Evolutionary conservation across 73 alveolate genomes (phyloP).

Genomic region (Paraurostyla sp.): DNA sequence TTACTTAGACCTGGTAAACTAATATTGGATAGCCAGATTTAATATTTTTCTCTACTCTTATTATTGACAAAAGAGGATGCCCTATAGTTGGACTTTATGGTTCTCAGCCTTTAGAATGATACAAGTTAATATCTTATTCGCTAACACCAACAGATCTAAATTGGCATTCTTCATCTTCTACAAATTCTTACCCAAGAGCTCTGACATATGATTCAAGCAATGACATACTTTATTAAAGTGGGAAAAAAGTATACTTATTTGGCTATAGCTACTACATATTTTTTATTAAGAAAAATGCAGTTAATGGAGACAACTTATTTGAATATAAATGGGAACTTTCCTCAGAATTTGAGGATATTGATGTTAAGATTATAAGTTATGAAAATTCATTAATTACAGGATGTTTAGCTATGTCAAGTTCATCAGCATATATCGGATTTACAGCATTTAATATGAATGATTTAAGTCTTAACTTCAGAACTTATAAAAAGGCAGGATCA

Average conservation of each 20-base stretch:
- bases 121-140: neutral
- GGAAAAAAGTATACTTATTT: neutral
- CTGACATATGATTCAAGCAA: neutral
- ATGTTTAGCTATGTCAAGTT: neutral
- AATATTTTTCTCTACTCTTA: neutral
- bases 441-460: neutral
- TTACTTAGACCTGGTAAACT: neutral
- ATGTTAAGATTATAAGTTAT: too few relatives aligned
- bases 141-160: neutral
- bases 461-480: neutral
- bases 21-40: neutral
- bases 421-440: neutral
- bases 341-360: too few relatives aligned
- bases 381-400: too few relatives aligned
- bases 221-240: neutral
- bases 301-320: neutral
- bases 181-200: neutral
- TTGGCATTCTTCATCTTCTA: neutral
- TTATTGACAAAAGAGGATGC: neutral
- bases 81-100: conserved; percentile 14
- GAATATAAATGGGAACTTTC: too few relatives aligned
- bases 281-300: neutral
- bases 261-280: neutral
- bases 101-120: neutral
- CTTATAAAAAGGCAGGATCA: neutral